phyloP scores from a whole-genome alignment of 1,139 yeast species.

The Pneumocystis wakefieldiae region DNA sequence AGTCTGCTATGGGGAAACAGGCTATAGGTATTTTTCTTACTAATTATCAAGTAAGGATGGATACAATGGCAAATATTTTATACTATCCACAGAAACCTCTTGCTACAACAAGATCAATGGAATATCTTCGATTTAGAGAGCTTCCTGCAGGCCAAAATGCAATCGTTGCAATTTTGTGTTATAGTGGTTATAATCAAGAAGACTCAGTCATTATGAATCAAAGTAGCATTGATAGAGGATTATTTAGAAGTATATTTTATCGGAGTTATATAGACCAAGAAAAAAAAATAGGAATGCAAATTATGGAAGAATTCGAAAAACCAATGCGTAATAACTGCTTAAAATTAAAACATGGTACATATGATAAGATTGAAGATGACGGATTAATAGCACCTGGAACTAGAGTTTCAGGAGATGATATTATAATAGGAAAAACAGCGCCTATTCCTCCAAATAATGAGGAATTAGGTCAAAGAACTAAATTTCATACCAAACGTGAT shows the following conservation, averaged over 20 bases:
- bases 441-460: slow-evolving; percentile 90
- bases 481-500: slow-evolving; percentile 94
- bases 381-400: slow-evolving; percentile 97
- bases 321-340: slow-evolving; percentile 84
- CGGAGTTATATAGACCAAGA: slow-evolving; percentile 98
- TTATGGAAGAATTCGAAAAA: slow-evolving; percentile 28
- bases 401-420: slow-evolving; percentile 96
- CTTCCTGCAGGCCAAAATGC: slow-evolving; percentile 99
- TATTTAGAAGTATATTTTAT: slow-evolving; percentile 87
- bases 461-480: slow-evolving; percentile 95
- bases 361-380: slow-evolving; percentile 94
- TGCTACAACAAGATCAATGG: slow-evolving; percentile 98
- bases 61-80: slow-evolving; percentile 94
- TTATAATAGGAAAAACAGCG: slow-evolving; percentile 94
- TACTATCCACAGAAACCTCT: slow-evolving; percentile 98
- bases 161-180: slow-evolving; percentile 93
- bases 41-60: slow-evolving; percentile 93
- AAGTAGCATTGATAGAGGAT: slow-evolving; percentile 90
- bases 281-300: slow-evolving; percentile 93
- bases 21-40: slow-evolving; percentile 99
- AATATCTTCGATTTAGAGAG: slow-evolving; percentile 89
- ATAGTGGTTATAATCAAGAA: slow-evolving; percentile 98
- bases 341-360: slow-evolving; percentile 93
- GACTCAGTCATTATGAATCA: slow-evolving; percentile 99
- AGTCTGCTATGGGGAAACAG: slow-evolving; percentile 99